A percentile compares a stretch with the other conserved stretches of the same genome.
phyloP scores from a whole-genome alignment of 2,329 filamentous ascomycete species.

The Byssoonygena ceratinophila region DNA sequence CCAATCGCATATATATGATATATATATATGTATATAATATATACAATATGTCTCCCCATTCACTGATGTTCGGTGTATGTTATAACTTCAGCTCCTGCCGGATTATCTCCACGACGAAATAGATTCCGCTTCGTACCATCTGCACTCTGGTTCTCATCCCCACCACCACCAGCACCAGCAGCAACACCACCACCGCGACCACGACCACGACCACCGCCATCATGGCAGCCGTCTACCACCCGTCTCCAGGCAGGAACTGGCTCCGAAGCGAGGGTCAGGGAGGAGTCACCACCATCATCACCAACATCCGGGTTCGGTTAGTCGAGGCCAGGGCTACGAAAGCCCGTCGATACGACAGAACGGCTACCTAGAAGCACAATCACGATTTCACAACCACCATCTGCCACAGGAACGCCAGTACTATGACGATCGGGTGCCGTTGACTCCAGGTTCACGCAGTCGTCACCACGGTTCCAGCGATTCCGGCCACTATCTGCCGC shows the following conservation, averaged over 20 bases:
- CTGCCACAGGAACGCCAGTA: slow-evolving; percentile 4
- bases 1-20: too few species aligned
- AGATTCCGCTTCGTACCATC: slow-evolving; percentile 13
- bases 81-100: slow-evolving; percentile 13
- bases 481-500: not conserved
- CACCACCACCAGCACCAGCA: too few species aligned
- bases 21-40: too few species aligned
- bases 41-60: not conserved
- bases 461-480: slow-evolving; percentile 1
- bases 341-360: not conserved
- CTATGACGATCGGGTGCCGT: slow-evolving; percentile 6
- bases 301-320: not conserved
- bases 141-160: slow-evolving; percentile 8
- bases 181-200: not conserved
- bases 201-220: not conserved
- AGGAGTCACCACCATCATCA: too few species aligned
- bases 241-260: slow-evolving; percentile 4
- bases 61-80: slow-evolving; percentile 3
- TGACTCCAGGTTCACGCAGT: slow-evolving; percentile 3
- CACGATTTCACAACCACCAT: slow-evolving; percentile 9
- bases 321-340: slow-evolving; percentile 5
- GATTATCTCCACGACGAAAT: slow-evolving; percentile 16
- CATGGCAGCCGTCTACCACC: slow-evolving; percentile 3
- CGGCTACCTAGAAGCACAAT: slow-evolving; percentile 4
- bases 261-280: too few species aligned